phyloP scores from a whole-genome alignment of 331 rosid species.

The Acacia pycnantha region DNA sequence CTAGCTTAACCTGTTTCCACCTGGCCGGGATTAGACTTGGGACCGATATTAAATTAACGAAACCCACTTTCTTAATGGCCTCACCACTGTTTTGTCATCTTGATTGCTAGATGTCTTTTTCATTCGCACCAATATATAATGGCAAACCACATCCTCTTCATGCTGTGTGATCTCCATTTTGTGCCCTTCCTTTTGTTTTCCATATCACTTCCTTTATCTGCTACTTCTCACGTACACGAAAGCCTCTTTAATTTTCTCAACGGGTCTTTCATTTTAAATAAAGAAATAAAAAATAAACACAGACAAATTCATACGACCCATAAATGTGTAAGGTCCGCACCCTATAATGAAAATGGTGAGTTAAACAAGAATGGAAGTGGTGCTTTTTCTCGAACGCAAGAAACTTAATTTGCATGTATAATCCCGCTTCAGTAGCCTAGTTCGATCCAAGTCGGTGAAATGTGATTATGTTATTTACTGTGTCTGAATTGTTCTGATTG shows the following conservation, averaged over 20 bases:
- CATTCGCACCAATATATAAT: not conserved
- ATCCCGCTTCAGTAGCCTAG: not conserved
- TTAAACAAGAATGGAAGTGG: not conserved
- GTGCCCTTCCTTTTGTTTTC: not conserved
- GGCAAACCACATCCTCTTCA: not conserved
- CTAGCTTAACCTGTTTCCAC: too few species aligned
- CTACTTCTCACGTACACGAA: not conserved
- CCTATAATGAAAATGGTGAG: too few species aligned
- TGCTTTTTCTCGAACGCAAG: not conserved
- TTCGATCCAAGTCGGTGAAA: not conserved
- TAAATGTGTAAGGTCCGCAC: too few species aligned
- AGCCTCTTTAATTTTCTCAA: not conserved
- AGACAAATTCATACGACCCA: not conserved
- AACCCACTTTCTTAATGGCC: not conserved
- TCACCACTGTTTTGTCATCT: not conserved
- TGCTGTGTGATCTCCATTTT: conserved; percentile 1
- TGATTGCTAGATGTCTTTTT: not conserved
- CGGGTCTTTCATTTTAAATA: not conserved
- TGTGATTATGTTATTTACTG: not conserved
- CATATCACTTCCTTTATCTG: not conserved
- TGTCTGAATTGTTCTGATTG: not conserved
- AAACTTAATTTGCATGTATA: not conserved
- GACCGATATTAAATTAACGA: not conserved
- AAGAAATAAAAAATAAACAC: not conserved
- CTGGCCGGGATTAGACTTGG: conserved; percentile 17